Evolutionary conservation across 2,329 filamentous ascomycete genomes (phyloP), one percentile per base, ranked within the genome.

Genomic region (Colletotrichum shisoi): DNA sequence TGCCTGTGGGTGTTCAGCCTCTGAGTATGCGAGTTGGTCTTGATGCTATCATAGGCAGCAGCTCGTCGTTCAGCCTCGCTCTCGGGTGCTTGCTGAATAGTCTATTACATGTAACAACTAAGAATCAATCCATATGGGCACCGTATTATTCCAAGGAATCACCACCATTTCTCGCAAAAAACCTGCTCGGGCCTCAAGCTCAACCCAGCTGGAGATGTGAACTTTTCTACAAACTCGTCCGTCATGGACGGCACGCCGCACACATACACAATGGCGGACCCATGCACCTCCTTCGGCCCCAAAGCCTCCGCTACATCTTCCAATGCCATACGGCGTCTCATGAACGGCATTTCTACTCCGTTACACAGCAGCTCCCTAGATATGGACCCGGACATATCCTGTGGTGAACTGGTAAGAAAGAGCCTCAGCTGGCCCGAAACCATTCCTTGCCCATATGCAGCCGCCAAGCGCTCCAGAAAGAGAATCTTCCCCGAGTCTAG

Each of bases 171-270:
- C 70, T 80, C 78, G 62, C 64, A 78, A 44, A 79, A 44, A 0
- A 79, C 74, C 49, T 74, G 72, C 2, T 71, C 46, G 7, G 62
- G n/a, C 2, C 73, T 69, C 58, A 79, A 70, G 1, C 71, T 71
- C 1, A 74, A 53, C 0, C 74, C 75, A 3, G 17, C 21, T 4
- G 59, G 9, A 27, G 76, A 74, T 3, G 76, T 80, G 9, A 86
- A 71, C 21, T 83, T 76, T 21, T 79, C 76, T 0, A 89, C 86
- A 70, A 91, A 83, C 57, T 84, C 81, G 74, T 92, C 90, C 1
- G 89, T 91, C 89, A 92, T 92, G 3, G 72, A 71, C 12, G 87
- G 88, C 15, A 89, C 84, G 1, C 90, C 90, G 72, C 90, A 92
- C 0, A 92, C 77, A 74, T 91, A 92, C 13, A 87, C 85, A 3